Conservation (phyloP, 768 basidiomycete species). For the Collybia sordida region DNA sequence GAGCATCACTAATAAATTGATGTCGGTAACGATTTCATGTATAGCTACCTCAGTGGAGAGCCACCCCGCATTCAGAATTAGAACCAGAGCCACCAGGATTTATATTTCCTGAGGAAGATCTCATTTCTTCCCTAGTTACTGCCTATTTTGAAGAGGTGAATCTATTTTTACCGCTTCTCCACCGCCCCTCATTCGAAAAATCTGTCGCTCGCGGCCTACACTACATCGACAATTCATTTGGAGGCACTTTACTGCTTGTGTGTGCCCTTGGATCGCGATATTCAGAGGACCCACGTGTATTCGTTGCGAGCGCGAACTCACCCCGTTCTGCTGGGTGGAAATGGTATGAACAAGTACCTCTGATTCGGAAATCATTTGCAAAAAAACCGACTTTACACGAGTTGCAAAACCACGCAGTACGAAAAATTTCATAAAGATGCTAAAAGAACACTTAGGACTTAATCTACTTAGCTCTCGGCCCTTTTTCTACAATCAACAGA, state of each 20-base stretch:
- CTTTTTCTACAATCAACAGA: slow-evolving; percentile 48
- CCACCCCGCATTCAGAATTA: too few relatives aligned
- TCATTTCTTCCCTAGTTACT: slow-evolving; percentile 55
- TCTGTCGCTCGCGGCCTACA: slow-evolving; percentile 51
- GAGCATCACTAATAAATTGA: slow-evolving; percentile 27
- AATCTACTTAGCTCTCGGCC: slow-evolving; percentile 41
- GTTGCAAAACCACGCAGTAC: slow-evolving; percentile 66
- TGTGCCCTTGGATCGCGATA: slow-evolving; percentile 67
- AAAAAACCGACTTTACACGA: slow-evolving; percentile 66
- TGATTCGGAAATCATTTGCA: slow-evolving; percentile 58
- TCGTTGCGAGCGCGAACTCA: slow-evolving; percentile 44
- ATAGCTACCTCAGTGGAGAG: too few relatives aligned
- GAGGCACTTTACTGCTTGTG: slow-evolving; percentile 51
- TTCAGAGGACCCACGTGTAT: slow-evolving; percentile 62
- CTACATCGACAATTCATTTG: slow-evolving; percentile 48
- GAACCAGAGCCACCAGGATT: slow-evolving; percentile 26
- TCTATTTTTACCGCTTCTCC: slow-evolving; percentile 61
- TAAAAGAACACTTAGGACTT: background rate
- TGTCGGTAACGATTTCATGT: background rate
- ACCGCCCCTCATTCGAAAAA: slow-evolving; percentile 66
- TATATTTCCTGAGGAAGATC: slow-evolving; percentile 51
- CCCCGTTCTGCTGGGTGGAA: slow-evolving; percentile 56
- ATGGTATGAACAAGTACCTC: slow-evolving; percentile 65
- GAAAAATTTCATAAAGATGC: slow-evolving; percentile 14
- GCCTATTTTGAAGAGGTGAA: slow-evolving; percentile 66